Evolutionary conservation across 176 grass and related monocot species (phyloP), one percentile per base, ranked within the genome.

Genomic region (Secale cereale): DNA sequence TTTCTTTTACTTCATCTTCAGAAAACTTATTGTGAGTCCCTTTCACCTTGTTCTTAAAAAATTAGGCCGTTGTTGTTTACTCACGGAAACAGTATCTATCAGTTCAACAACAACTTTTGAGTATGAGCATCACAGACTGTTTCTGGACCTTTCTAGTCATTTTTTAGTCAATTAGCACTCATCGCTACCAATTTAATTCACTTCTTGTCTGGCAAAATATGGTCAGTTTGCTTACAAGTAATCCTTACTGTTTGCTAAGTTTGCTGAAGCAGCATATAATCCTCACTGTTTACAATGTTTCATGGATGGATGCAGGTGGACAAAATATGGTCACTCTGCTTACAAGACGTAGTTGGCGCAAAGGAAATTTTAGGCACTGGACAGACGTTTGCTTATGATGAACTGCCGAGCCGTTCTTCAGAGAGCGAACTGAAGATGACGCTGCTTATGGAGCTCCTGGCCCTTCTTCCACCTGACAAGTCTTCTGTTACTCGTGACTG

Each of bases 281-380:
- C 10, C 65, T 86, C 16, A 57, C 32, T 80, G 10, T 78, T 11
- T 74, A 57, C 15, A 16, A 57, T 77, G 87, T 39, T 46, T 81
- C 28, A 7, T 81, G 61, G 28, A 70, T 85, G 63, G 27, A 79
- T 83, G 80, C 85, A 90, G 89, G 89, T 87, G 54, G 80, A 87
- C 59, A 90, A 20, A 84, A 80, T 87, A 68, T 80, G 85, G 85
- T 80, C 68, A 52, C n/a, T 76, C 61, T 90, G 89, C 85, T 74
- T 90, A 9, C 60, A 57, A 25, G 28, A 90, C 80, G 32, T 87
- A 50, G 48, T 62, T 72, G 46, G 59, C 7, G 16, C 68, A 8
- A 60, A 80, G 36, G 80, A 80, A 20, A 75, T 67, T 39, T 61
- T 90, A 43, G 75, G 68, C 67, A 76, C 16, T 68, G 37, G 31